Conservation (phyloP, 2,329 filamentous ascomycete genomes). For the Fonsecaea monophora region DNA sequence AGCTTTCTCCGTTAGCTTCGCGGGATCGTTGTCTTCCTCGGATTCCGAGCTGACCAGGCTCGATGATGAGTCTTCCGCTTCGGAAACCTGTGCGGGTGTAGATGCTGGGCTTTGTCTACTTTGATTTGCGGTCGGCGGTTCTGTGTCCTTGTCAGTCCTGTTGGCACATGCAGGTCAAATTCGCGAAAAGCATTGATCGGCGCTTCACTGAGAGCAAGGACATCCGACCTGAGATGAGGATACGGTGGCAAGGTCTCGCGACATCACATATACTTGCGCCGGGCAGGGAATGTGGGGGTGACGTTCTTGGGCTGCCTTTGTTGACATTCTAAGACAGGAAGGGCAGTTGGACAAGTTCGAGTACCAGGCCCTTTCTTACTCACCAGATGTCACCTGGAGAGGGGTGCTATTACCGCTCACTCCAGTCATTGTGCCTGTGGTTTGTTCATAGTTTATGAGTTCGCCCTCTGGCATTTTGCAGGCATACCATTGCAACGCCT, state of each 20-base stretch:
- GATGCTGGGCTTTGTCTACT: conserved; percentile 30
- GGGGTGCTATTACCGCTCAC: conserved; percentile 29
- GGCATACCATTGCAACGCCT: conserved; percentile 90
- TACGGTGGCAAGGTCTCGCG: not conserved
- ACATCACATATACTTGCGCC: not conserved
- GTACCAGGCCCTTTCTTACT: conserved; percentile 18
- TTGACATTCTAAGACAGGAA: conserved; percentile 1
- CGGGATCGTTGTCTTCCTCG: conserved; percentile 55
- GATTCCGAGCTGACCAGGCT: conserved; percentile 24
- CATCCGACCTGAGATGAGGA: not conserved
- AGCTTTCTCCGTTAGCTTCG: conserved; percentile 77
- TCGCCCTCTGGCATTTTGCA: conserved; percentile 73
- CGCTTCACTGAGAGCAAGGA: not conserved
- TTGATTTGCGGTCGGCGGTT: conserved; percentile 21
- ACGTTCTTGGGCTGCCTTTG: not conserved
- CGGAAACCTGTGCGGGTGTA: conserved; percentile 24
- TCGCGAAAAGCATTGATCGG: not conserved
- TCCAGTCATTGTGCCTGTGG: conserved; percentile 2
- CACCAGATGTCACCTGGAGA: conserved; percentile 27
- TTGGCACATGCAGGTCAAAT: not conserved
- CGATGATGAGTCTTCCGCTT: conserved; percentile 23
- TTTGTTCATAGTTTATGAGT: conserved; percentile 72
- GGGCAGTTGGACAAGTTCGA: not conserved
- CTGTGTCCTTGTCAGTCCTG: conserved; percentile 25
- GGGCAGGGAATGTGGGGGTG: not conserved